These are phyloP conservation scores for Gliomastix tumulicola DNA, from an alignment of 2,329 filamentous ascomycete genomes.

Conservation along the genomic window DNA sequence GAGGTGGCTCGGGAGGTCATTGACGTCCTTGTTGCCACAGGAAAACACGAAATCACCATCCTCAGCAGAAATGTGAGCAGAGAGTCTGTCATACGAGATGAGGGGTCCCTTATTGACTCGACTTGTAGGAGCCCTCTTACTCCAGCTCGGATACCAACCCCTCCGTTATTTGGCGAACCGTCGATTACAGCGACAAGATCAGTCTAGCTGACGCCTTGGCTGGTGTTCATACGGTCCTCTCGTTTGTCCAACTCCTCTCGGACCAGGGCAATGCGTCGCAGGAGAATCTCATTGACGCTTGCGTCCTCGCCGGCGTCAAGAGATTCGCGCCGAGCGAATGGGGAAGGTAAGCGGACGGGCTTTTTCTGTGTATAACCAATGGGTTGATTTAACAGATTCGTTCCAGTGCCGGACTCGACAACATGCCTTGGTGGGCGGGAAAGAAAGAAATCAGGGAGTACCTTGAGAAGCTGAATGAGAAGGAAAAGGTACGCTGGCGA, in stretches of 20 bases:
- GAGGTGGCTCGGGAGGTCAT: not conserved
- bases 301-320: conserved; percentile 50
- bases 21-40: not conserved
- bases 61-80: not conserved
- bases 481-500: conserved; percentile 22
- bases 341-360: conserved; percentile 23
- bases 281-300: conserved; percentile 45
- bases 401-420: too few species aligned
- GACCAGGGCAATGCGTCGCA: conserved; percentile 19
- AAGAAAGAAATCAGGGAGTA: conserved; percentile 43
- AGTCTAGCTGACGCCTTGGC: not conserved
- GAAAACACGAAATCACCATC: not conserved
- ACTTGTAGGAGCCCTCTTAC: too few species aligned
- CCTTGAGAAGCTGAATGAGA: conserved; percentile 40
- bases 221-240: conserved; percentile 45
- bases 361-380: not conserved
- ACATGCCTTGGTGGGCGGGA: conserved; percentile 37
- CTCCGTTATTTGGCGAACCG: not conserved
- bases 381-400: too few species aligned
- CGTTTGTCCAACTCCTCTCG: conserved; percentile 30
- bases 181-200: not conserved
- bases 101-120: too few species aligned
- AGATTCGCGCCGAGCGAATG: conserved; percentile 58
- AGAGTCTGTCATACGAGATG: too few species aligned
- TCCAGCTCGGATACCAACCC: too few species aligned